Percentiles rank a stretch among this genome's conserved stretches.
Evolutionary conservation across 1,139 yeast species (phyloP).

Genomic region (Saccharomyces hybrid): DNA sequence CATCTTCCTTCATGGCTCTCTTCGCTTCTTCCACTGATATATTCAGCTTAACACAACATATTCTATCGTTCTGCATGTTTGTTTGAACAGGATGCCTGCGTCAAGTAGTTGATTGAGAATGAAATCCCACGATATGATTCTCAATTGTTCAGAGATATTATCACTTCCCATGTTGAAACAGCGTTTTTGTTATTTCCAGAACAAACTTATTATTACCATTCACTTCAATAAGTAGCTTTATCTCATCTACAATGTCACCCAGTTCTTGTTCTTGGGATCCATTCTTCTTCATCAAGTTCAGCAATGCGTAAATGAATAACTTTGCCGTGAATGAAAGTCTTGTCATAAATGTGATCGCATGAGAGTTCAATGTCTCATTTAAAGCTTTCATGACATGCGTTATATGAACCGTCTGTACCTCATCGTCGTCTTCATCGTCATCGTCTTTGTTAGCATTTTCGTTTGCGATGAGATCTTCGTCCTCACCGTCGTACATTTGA

Average conservation of each 20-base stretch:
- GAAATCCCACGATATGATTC: constrained; percentile 32
- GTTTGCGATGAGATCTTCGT: constrained; percentile 12
- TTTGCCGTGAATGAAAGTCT: constrained; percentile 63
- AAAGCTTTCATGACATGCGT: constrained; percentile 71
- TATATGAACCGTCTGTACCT: constrained; percentile 51
- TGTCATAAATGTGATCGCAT: constrained; percentile 51
- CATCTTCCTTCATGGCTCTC: constrained; percentile 51
- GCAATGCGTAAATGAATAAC: constrained; percentile 57
- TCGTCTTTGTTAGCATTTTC: constrained; percentile 13
- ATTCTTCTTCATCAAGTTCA: constrained; percentile 57
- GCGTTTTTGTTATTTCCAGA: constrained; percentile 24
- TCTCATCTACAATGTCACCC: constrained; percentile 75
- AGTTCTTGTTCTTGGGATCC: constrained; percentile 65
- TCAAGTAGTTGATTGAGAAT: constrained; percentile 56
- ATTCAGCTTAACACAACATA: constrained; percentile 53
- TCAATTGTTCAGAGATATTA: constrained; percentile 20
- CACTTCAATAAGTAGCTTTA: constrained; percentile 42
- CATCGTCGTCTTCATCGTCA: constrained; percentile 30
- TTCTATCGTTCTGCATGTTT: constrained; percentile 62
- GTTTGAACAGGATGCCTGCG: constrained; percentile 65
- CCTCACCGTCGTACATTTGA: constrained; percentile 1
- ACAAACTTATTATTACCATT: constrained; percentile 30
- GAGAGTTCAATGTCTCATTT: constrained; percentile 70
- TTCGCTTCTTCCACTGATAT: constrained; percentile 64
- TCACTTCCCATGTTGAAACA: constrained; percentile 20